Evolutionary conservation across 306 rosid genomes (phyloP), one percentile per base, ranked within the genome.

Genomic region (Begonia masoniana): DNA sequence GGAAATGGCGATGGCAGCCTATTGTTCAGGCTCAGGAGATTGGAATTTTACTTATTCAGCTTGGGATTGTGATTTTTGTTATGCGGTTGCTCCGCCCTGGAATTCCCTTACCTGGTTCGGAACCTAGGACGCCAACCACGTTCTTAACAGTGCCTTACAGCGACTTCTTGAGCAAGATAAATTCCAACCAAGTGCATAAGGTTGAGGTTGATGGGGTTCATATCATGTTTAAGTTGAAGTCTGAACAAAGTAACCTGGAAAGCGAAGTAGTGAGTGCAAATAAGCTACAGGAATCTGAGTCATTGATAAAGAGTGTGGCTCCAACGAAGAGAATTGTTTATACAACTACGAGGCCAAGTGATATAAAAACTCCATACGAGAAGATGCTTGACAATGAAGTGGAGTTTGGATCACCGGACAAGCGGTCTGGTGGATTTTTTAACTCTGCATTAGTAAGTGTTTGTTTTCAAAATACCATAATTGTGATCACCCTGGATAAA

Each of bases 191-290:
- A 66, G 96, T 91, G 19, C 94, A 78, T 64, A 91, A 91, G 69
- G 99, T 86, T 53, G 93, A 91, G 81, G 99, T 91, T 61, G 99
- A 91, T 68, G 96, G 94, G 52, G 87, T 91, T 39, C 94, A 81
- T 57, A 73, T 91, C 16, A 81, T 77, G 99, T 91, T 83, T 56
- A 91, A 86, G 77, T 62, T 91, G 78, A 91, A 91, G 70, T 64
- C 81, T 42, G 94, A 81, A 43, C 59, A 65, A 0, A 70, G 56
- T 54, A 36, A 48, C 51, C 74, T 61, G 64, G 88, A 76, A 54
- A 70, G 76, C 70, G 94, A 85, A 41, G 63, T 71, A 50, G 46
- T 51, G 8, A 51, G 59, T 59, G 71, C 15, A 15, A 72, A 69
- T 61, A 80, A 60, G 78, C 71, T 83, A 62, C 91, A 70, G 58